A percentile compares a stretch with the other conserved stretches of the same genome.
Conservation (phyloP, 805 yeast species). For the Wickerhamiella shivajii region DNA sequence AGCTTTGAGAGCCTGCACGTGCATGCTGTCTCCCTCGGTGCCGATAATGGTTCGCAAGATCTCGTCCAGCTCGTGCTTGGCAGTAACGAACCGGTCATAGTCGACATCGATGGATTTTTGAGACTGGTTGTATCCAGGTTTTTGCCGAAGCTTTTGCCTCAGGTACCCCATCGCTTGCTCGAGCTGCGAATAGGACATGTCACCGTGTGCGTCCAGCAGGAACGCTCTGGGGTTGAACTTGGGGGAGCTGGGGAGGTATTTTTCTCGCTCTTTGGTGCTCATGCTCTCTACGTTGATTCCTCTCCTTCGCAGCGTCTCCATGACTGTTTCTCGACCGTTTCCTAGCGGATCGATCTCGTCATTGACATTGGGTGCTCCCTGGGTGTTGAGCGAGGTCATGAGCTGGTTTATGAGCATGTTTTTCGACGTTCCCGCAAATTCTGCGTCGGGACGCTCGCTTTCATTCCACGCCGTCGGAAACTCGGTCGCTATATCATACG, state of each 20-base stretch:
- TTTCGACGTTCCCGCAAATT: slow-evolving; percentile 10
- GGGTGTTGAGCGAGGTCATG: slow-evolving; percentile 14
- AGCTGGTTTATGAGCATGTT: slow-evolving; percentile 20
- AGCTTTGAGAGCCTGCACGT: slow-evolving; percentile 23
- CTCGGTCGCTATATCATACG: slow-evolving; percentile 15
- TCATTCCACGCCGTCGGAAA: slow-evolving; percentile 16
- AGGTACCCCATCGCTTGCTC: slow-evolving; percentile 33
- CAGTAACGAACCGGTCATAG: slow-evolving; percentile 47
- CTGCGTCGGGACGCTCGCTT: slow-evolving; percentile 1
- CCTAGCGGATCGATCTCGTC: slow-evolving; percentile 44
- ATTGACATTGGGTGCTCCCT: neutral
- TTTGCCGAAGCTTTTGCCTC: slow-evolving; percentile 37
- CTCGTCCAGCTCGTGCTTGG: slow-evolving; percentile 49
- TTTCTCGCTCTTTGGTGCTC: slow-evolving; percentile 30
- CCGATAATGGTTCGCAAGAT: slow-evolving; percentile 32
- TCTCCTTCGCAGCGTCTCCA: slow-evolving; percentile 29
- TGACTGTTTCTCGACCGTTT: slow-evolving; percentile 32
- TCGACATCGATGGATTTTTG: slow-evolving; percentile 39
- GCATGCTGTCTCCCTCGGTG: slow-evolving; percentile 13
- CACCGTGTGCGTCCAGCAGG: slow-evolving; percentile 39
- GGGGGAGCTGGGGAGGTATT: slow-evolving; percentile 37
- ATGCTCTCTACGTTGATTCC: slow-evolving; percentile 27
- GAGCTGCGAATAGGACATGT: slow-evolving; percentile 39
- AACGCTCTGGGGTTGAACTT: slow-evolving; percentile 44
- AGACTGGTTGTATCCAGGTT: too few relatives aligned